Evolutionary conservation across 192 early-diverging fungal species (phyloP), one percentile per base, ranked within the genome.

Genomic region (Allomyces javanicus): DNA sequence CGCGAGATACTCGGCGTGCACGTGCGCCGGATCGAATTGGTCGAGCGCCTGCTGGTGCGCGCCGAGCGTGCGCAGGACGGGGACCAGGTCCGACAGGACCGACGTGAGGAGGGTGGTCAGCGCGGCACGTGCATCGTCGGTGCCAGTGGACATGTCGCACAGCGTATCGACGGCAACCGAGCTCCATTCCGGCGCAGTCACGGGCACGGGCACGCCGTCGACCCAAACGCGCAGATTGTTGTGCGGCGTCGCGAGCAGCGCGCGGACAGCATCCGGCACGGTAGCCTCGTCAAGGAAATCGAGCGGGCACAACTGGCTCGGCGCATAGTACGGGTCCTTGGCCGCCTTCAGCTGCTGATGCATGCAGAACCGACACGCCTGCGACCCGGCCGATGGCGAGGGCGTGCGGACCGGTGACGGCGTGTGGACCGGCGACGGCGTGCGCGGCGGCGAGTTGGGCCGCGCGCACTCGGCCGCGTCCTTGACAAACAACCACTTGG

Each of bases 321-420:
- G 33, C 33, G 69, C 33, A 23, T 43, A 61, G 9, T 75, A 66
- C 21, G 58, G 66, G 19, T 66, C 65, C 26, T 69, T 68, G 4
- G 70, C 69, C 19, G 69, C 70, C 70, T 88, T 86, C 14, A 65
- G 68, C 40, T 79, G 67, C 66, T 89, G 81, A 64, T 90, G 80
- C 87, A 90, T 87, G 72, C 89, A 90, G 69, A 82, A 87, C 5
- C 85, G 83, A 64, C 89, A 90, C 12, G 81, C 80, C 17, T 40
- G 33, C 33, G 33, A 40, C 33, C 33, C 33, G 5, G 33, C 7
- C 7, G 33, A 9, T 9, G 33, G 33, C 33, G 33, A 40, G 33
- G 33, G 33, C 7, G 33, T 40, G 33, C 33, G 33, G 33, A 19
- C 64, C 70, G 67, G 87, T 88, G 33, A 81, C 75, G 19, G 63